Conservation (phyloP, 371 early-diverging fungal genomes). For the Batkoa obscura region DNA sequence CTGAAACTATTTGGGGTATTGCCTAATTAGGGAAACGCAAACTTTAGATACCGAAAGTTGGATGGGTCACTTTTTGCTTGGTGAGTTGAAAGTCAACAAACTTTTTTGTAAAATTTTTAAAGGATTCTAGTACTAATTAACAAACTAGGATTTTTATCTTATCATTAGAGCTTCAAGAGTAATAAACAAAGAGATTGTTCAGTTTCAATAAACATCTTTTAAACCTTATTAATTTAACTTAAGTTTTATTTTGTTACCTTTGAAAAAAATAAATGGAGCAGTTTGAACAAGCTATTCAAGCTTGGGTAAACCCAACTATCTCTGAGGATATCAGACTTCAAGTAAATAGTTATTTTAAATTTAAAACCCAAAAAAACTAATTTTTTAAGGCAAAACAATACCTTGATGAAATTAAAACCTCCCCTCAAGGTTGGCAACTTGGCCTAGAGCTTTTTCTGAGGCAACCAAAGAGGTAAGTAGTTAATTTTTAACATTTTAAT, state of each 20-base stretch:
- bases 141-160: too few species aligned
- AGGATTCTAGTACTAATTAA: too few species aligned
- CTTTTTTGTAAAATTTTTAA: too few species aligned
- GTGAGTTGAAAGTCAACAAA: too few species aligned
- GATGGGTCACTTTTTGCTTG: too few species aligned
- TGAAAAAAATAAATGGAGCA: constrained; percentile 1
- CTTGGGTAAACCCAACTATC: neutral
- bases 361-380: neutral
- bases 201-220: too few species aligned
- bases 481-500: neutral
- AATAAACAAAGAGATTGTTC: too few species aligned
- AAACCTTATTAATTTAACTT: neutral
- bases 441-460: constrained; percentile 59
- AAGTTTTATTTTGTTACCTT: neutral
- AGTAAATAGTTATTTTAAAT: neutral
- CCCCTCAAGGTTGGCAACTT: constrained; percentile 70
- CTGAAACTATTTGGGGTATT: too few species aligned
- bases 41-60: too few species aligned
- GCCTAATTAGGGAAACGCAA: too few species aligned
- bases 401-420: constrained; percentile 59
- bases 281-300: constrained; percentile 2
- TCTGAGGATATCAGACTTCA: neutral
- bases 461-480: constrained; percentile 45
- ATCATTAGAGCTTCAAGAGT: too few species aligned
- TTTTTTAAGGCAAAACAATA: constrained; percentile 56